These are phyloP conservation scores for Tilletia caries DNA, from an alignment of 1,284 basidiomycete species.

Conservation along the genomic window DNA sequence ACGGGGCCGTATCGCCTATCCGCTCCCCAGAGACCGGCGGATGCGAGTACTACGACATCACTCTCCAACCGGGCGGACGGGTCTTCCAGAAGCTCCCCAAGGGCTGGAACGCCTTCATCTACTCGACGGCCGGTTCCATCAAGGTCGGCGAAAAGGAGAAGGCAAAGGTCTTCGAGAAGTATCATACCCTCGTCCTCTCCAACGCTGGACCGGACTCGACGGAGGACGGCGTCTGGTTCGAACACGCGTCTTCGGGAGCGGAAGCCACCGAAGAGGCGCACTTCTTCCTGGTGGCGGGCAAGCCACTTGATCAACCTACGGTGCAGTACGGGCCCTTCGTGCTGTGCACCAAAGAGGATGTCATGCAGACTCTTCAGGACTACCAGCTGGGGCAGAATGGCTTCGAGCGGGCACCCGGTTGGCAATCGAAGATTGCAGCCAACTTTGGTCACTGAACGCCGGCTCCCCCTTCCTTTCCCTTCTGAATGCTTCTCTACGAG, in stretches of 20 bases:
- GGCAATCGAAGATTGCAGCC: constrained; percentile 71
- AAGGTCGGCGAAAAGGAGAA: constrained; percentile 58
- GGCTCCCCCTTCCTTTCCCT: not conserved
- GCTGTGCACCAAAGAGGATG: constrained; percentile 74
- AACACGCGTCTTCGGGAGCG: constrained; percentile 45
- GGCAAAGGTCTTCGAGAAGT: constrained; percentile 59
- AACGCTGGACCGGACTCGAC: constrained; percentile 59
- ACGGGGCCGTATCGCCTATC: constrained; percentile 81
- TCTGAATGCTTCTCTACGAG: no score
- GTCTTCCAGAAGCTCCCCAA: constrained; percentile 80
- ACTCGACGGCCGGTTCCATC: constrained; percentile 62
- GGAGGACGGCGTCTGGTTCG: constrained; percentile 66
- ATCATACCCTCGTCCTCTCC: constrained; percentile 68
- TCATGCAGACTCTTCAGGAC: constrained; percentile 76
- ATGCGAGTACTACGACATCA: constrained; percentile 86
- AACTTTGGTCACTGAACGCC: constrained; percentile 7
- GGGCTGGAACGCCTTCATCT: constrained; percentile 54
- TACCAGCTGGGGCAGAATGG: constrained; percentile 78
- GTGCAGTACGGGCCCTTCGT: constrained; percentile 81
- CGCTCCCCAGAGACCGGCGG: constrained; percentile 71
- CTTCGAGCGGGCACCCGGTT: constrained; percentile 82
- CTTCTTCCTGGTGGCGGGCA: constrained; percentile 66
- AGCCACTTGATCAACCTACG: constrained; percentile 83
- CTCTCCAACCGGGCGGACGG: constrained; percentile 65
- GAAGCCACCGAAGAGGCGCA: constrained; percentile 22